Conservation (phyloP, 257 asterid genomes). For the Solanum lignicaule region DNA sequence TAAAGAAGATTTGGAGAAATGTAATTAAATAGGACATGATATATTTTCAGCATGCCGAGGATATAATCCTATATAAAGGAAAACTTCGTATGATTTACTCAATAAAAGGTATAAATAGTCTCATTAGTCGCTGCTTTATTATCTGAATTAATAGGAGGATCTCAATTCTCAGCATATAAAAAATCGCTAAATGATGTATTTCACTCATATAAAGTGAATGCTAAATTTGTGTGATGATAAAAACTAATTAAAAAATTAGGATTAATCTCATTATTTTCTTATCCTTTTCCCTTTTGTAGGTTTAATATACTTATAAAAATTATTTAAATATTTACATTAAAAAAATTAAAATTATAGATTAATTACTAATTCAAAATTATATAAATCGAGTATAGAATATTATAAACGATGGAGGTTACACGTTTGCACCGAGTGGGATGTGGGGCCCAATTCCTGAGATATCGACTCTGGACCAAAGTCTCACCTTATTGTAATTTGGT, state of each 20-base stretch:
- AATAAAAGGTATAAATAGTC: no score
- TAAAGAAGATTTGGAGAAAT: neutral
- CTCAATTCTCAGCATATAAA: no score
- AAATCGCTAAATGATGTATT: no score
- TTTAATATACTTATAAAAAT: no score
- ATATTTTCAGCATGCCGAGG: fast-evolving
- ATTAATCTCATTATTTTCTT: no score
- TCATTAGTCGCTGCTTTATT: neutral
- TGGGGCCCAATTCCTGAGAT: constrained; percentile 9
- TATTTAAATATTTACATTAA: no score
- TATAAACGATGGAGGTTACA: neutral
- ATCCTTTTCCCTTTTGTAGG: neutral
- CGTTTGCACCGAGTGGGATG: constrained; percentile 16
- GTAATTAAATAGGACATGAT: no score
- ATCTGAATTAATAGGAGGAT: no score
- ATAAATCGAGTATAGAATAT: neutral
- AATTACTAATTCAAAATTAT: no score
- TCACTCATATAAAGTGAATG: neutral
- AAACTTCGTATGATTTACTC: neutral
- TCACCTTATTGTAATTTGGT: neutral
- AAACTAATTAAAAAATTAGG: neutral
- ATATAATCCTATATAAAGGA: neutral
- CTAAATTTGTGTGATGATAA: neutral
- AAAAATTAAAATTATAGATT: no score
- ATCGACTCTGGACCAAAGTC: neutral